These are phyloP conservation scores for Exophiala oligosperma DNA, from an alignment of 2,329 filamentous ascomycete genomes.

Conservation along the genomic window DNA sequence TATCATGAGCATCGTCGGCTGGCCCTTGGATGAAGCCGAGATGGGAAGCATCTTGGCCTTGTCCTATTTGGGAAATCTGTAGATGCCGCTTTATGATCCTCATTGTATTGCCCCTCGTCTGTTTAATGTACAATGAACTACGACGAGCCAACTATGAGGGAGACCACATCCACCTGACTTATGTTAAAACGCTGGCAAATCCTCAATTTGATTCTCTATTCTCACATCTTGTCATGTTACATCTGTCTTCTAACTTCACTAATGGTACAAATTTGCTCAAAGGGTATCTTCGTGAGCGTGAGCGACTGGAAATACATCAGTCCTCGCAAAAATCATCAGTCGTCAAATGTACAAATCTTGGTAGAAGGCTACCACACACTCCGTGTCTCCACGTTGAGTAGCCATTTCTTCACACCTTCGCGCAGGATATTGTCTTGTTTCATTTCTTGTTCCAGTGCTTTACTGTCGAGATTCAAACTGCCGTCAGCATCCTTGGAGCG, in stretches of 20 bases:
- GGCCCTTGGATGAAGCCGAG: too few relatives aligned
- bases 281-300: conserved; percentile 21
- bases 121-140: too few relatives aligned
- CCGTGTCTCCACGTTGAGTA: conserved; percentile 47
- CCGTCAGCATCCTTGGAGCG: conserved; percentile 32
- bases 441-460: conserved; percentile 28
- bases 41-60: too few relatives aligned
- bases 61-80: conserved; percentile 42
- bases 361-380: conserved; percentile 16
- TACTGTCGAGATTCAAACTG: conserved; percentile 31
- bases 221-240: not conserved
- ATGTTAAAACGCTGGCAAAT: too few relatives aligned
- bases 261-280: conserved; percentile 20
- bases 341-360: conserved; percentile 20
- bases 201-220: not conserved
- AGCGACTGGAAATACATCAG: conserved; percentile 1
- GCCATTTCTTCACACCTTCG: conserved; percentile 59
- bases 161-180: too few relatives aligned
- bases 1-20: too few relatives aligned
- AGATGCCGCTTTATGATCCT: conserved; percentile 29
- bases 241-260: not conserved
- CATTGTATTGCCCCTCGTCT: too few relatives aligned
- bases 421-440: conserved; percentile 52
- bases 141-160: too few relatives aligned
- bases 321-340: conserved; percentile 13